These are phyloP conservation scores for Dothideomycetes sp. DNA, from an alignment of 2,329 filamentous ascomycete species.

Conservation along the genomic window DNA sequence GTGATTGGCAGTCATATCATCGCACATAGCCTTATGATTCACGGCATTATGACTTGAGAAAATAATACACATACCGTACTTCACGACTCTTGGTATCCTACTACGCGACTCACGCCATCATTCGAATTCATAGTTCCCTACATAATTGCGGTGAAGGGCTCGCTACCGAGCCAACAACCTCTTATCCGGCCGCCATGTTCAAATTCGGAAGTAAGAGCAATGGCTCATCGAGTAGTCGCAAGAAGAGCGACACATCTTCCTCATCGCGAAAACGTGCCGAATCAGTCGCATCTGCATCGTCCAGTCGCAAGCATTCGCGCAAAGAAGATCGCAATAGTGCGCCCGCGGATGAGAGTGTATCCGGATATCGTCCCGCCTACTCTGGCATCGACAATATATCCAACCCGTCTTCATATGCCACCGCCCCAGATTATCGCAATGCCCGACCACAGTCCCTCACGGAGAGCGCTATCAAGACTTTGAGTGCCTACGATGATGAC, in stretches of 20 bases:
- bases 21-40: background rate
- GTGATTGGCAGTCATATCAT: background rate
- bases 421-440: constrained; percentile 16
- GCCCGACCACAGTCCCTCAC: constrained; percentile 17
- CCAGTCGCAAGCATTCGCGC: constrained; percentile 20
- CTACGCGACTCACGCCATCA: too few relatives aligned
- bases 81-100: too few relatives aligned
- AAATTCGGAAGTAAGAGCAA: constrained; percentile 19
- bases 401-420: constrained; percentile 26
- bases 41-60: background rate
- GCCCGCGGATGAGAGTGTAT: constrained; percentile 13
- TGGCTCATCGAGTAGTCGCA: constrained; percentile 17
- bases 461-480: constrained; percentile 21
- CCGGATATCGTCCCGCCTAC: constrained; percentile 16
- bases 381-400: constrained; percentile 15
- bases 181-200: constrained; percentile 9
- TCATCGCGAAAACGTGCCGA: constrained; percentile 20
- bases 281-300: constrained; percentile 24
- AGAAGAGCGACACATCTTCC: constrained; percentile 13
- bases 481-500: constrained; percentile 17
- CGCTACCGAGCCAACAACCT: background rate
- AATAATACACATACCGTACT: background rate
- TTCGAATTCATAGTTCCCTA: too few relatives aligned
- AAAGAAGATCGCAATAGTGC: constrained; percentile 12
- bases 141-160: background rate